phyloP scores from a whole-genome alignment of 768 basidiomycete species.

The Lactarius evosmus region DNA sequence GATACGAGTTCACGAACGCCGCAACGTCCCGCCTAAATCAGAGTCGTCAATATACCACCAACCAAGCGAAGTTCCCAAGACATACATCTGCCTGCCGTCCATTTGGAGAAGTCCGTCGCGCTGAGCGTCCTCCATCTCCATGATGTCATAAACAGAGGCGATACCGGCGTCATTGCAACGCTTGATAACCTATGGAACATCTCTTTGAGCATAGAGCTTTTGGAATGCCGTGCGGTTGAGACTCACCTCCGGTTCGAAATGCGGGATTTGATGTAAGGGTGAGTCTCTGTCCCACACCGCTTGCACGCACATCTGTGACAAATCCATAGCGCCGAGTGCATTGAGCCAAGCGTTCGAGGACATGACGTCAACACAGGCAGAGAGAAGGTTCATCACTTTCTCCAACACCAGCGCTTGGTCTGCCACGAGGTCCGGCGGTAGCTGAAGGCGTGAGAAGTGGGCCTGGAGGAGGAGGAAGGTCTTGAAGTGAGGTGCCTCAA shows the following conservation, averaged over 20 bases:
- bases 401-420: conserved; percentile 86
- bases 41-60: conserved; percentile 25
- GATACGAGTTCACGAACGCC: conserved; percentile 93
- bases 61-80: conserved; percentile 21
- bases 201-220: neutral
- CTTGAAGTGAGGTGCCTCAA: conserved; percentile 96
- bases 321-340: conserved; percentile 94
- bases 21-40: conserved; percentile 83
- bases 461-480: conserved; percentile 95
- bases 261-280: conserved; percentile 92
- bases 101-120: conserved; percentile 80
- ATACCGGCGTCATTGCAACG: conserved; percentile 80
- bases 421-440: conserved; percentile 90
- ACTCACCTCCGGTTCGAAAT: conserved; percentile 85
- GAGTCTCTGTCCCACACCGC: conserved; percentile 98
- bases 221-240: neutral
- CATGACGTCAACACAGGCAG: conserved; percentile 98
- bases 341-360: conserved; percentile 94
- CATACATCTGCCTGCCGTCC: conserved; percentile 83
- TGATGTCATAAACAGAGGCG: conserved; percentile 93
- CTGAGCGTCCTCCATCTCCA: conserved; percentile 96
- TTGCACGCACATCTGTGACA: conserved; percentile 98
- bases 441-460: conserved; percentile 89
- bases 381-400: conserved; percentile 86
- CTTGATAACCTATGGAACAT: conserved; percentile 56